Percentiles rank a stretch among this genome's conserved stretches.
phyloP scores from a whole-genome alignment of 352 stramenopile species.

The Pythium folliculosum region DNA sequence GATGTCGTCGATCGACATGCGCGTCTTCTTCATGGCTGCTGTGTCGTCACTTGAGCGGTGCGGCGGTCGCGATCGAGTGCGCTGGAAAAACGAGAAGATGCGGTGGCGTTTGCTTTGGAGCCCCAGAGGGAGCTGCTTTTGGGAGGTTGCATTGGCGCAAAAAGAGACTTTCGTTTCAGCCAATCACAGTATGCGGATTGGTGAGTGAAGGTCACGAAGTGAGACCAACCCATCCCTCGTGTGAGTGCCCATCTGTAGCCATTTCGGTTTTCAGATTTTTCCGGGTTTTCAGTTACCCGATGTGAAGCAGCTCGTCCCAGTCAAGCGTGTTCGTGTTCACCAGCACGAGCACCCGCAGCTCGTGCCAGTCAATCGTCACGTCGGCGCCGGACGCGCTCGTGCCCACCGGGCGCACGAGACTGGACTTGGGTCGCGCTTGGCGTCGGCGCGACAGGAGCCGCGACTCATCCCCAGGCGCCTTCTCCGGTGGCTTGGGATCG shows the following conservation, averaged over 20 bases:
- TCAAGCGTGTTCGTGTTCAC: slow-evolving; percentile 11
- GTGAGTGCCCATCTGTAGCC: background rate
- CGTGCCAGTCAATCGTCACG: slow-evolving; percentile 14
- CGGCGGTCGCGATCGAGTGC: background rate
- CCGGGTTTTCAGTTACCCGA: slow-evolving; percentile 1
- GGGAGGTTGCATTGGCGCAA: background rate
- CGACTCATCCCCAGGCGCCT: background rate
- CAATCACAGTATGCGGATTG: background rate
- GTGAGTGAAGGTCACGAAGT: slow-evolving; percentile 4
- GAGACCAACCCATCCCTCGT: background rate
- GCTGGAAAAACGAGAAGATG: too few relatives aligned
- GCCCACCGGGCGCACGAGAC: slow-evolving; percentile 8
- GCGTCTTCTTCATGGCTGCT: slow-evolving; percentile 76
- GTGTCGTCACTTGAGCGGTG: too few relatives aligned
- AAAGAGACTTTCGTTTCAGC: slow-evolving; percentile 1
- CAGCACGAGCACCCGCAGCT: slow-evolving; percentile 1
- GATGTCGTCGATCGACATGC: slow-evolving; percentile 89
- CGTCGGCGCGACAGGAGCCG: background rate
- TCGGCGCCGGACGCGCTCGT: background rate
- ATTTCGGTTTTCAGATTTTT: background rate
- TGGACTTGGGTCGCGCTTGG: background rate
- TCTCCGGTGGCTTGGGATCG: background rate
- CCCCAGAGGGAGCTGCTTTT: background rate
- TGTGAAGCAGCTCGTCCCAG: slow-evolving; percentile 17
- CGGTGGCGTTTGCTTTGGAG: too few relatives aligned